A percentile compares a stretch with the other conserved stretches of the same genome.
Evolutionary conservation across 768 basidiomycete genomes (phyloP).

Genomic region (Russula brevipes): DNA sequence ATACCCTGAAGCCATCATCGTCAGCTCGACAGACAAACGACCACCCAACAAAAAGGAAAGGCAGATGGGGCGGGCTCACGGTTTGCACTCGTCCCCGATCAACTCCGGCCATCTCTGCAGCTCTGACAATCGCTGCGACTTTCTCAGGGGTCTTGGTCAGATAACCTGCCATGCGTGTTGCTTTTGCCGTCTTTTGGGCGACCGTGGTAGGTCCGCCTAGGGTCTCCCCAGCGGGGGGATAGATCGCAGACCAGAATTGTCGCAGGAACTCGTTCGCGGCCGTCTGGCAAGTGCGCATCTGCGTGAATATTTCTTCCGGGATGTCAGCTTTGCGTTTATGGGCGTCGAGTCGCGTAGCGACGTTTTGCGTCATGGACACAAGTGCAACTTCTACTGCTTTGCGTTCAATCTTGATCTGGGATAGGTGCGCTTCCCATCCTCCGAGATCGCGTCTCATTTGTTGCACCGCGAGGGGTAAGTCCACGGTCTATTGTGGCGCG

Average conservation of each 20-base stretch:
- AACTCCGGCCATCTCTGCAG: conserved; percentile 55
- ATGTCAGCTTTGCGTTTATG: conserved; percentile 70
- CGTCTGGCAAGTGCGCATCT: conserved; percentile 87
- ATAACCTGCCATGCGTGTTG: conserved; percentile 83
- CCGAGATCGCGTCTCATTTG: conserved; percentile 45
- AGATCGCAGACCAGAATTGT: conserved; percentile 89
- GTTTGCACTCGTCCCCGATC: conserved; percentile 57
- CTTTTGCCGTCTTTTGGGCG: conserved; percentile 69
- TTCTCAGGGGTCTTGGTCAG: conserved; percentile 77
- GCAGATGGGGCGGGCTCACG: conserved; percentile 40
- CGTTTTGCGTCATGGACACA: conserved; percentile 71
- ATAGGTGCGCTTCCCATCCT: conserved; percentile 55
- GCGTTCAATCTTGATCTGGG: conserved; percentile 63
- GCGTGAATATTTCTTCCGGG: conserved; percentile 67
- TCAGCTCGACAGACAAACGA: neutral
- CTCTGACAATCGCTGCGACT: conserved; percentile 66
- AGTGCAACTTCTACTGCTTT: conserved; percentile 66
- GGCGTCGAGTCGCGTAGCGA: conserved; percentile 64
- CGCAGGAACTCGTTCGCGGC: conserved; percentile 94
- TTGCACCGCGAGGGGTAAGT: conserved; percentile 44
- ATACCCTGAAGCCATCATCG: conserved; percentile 48
- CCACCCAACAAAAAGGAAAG: neutral
- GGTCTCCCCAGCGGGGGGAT: conserved; percentile 62
- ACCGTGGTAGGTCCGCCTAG: conserved; percentile 46
- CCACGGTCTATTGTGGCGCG: conserved; percentile 37